Conservation (phyloP, 805 yeast genomes). For the Lachancea cidri region DNA sequence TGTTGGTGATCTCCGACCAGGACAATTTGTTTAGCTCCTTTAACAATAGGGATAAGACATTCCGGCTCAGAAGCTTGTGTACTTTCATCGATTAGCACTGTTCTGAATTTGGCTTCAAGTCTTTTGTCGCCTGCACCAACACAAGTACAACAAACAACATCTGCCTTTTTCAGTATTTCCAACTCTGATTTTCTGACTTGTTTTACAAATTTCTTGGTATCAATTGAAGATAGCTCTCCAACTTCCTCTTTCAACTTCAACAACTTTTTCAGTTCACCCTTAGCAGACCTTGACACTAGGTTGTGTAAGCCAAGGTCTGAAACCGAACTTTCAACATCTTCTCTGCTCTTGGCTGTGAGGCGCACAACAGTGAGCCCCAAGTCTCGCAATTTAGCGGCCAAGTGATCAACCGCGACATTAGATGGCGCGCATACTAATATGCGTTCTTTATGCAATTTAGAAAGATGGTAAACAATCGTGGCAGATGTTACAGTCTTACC, state of each 20-base stretch:
- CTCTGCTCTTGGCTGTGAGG: slow-evolving; percentile 69
- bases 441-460: slow-evolving; percentile 53
- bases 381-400: slow-evolving; percentile 64
- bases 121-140: slow-evolving; percentile 84
- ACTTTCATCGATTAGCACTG: slow-evolving; percentile 86
- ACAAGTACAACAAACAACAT: slow-evolving; percentile 87
- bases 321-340: slow-evolving; percentile 68
- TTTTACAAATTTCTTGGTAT: slow-evolving; percentile 41
- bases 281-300: slow-evolving; percentile 43
- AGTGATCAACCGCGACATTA: slow-evolving; percentile 90
- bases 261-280: slow-evolving; percentile 55
- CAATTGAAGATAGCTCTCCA: slow-evolving; percentile 61
- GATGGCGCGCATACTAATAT: slow-evolving; percentile 93
- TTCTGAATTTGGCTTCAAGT: slow-evolving; percentile 55
- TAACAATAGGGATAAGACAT: slow-evolving; percentile 79
- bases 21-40: slow-evolving; percentile 84
- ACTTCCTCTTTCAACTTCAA: slow-evolving; percentile 52
- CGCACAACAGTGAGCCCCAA: slow-evolving; percentile 77
- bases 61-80: slow-evolving; percentile 95
- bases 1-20: slow-evolving; percentile 96
- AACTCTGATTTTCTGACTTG: slow-evolving; percentile 46
- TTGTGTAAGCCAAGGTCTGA: slow-evolving; percentile 53
- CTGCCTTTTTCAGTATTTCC: slow-evolving; percentile 48
- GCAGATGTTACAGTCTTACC: slow-evolving; percentile 95
- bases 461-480: slow-evolving; percentile 73